Conservation (phyloP, 768 basidiomycete species). For the Pleurotus tuber-regium region DNA sequence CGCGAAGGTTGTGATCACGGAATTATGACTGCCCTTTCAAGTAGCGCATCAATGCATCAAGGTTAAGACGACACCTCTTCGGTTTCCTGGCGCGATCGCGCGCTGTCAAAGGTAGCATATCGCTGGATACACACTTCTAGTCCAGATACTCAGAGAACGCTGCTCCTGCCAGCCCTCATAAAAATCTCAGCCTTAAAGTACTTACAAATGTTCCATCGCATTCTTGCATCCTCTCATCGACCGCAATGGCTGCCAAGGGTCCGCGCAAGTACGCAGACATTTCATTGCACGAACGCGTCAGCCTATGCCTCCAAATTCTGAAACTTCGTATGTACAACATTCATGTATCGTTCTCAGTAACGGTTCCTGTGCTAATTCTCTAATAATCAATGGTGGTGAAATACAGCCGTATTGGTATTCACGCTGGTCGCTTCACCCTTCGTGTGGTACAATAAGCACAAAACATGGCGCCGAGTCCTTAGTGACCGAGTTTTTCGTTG, state of each 20-base stretch:
- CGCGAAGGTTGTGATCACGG: too few species aligned
- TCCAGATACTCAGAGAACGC: too few species aligned
- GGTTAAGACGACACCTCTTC: too few species aligned
- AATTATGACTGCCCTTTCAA: too few species aligned
- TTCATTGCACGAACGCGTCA: not conserved
- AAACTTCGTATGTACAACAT: not conserved
- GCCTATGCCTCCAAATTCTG: not conserved
- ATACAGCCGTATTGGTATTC: not conserved
- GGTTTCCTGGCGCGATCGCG: too few species aligned
- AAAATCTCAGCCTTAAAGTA: too few species aligned
- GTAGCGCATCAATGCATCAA: too few species aligned
- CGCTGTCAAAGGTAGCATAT: too few species aligned
- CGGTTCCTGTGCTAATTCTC: not conserved
- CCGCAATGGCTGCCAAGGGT: not conserved
- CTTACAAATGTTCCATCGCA: too few species aligned
- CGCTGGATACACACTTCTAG: too few species aligned
- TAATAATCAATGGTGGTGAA: too few species aligned
- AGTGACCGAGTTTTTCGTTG: constrained; percentile 4
- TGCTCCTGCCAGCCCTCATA: too few species aligned
- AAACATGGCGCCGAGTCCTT: constrained; percentile 9
- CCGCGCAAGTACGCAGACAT: not conserved
- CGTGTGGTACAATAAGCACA: constrained; percentile 7
- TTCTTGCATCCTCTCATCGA: not conserved
- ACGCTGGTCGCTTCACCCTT: constrained; percentile 4
- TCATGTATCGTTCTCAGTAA: not conserved